Evolutionary conservation across 1,284 basidiomycete genomes (phyloP).

Genomic region (Phylloboletellus chloephorus): DNA sequence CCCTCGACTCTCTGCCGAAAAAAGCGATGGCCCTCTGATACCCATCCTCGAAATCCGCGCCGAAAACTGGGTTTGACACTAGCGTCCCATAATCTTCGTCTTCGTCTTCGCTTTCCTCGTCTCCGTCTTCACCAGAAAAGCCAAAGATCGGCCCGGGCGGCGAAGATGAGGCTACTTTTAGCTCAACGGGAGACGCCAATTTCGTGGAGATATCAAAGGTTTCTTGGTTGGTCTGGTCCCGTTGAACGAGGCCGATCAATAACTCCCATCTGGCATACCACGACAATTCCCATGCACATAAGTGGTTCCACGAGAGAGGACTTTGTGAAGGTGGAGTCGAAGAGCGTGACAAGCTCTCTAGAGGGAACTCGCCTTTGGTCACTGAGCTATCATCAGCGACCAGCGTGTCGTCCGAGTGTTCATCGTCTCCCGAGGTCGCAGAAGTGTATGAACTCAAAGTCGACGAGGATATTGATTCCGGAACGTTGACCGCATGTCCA

Average conservation of each 20-base stretch:
- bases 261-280: constrained; percentile 32
- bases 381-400: constrained; percentile 17
- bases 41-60: constrained; percentile 23
- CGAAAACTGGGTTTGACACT: constrained; percentile 18
- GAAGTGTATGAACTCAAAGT: constrained; percentile 23
- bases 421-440: constrained; percentile 16
- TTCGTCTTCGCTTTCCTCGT: constrained; percentile 16
- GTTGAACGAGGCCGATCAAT: constrained; percentile 24
- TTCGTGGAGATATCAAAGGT: not conserved
- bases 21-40: constrained; percentile 28
- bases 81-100: constrained; percentile 30
- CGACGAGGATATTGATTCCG: constrained; percentile 20
- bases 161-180: not conserved
- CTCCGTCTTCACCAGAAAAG: constrained; percentile 9
- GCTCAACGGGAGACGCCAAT: not conserved
- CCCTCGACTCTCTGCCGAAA: constrained; percentile 15
- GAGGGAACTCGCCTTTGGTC: not conserved
- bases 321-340: constrained; percentile 1
- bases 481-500: not conserved
- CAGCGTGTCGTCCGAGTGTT: constrained; percentile 24
- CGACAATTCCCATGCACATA: constrained; percentile 23
- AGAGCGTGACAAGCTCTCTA: not conserved
- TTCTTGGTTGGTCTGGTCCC: constrained; percentile 8
- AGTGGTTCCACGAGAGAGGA: constrained; percentile 10
- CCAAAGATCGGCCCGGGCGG: constrained; percentile 10